Percentiles rank a stretch among this genome's conserved stretches.
phyloP scores from a whole-genome alignment of 2,329 filamentous ascomycete genomes.

The Plectosphaerella sp. region DNA sequence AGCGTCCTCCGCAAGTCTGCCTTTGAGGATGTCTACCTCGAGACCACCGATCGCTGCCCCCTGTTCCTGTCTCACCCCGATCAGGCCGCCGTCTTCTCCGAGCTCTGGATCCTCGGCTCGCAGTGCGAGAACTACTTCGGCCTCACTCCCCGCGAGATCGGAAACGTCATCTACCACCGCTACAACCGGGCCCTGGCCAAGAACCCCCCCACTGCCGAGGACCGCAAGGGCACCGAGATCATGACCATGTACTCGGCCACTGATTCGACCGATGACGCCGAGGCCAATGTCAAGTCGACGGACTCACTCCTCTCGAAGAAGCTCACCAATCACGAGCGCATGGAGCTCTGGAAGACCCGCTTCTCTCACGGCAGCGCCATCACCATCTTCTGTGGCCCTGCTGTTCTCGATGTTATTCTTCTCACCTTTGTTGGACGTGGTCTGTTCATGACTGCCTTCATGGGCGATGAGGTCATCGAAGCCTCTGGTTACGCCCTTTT shows the following conservation, averaged over 20 bases:
- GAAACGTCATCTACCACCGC: constrained; percentile 31
- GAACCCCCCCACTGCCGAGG: constrained; percentile 17
- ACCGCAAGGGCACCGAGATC: constrained; percentile 20
- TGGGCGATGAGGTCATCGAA: constrained; percentile 45
- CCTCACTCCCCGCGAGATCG: constrained; percentile 43
- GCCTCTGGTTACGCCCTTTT: constrained; percentile 53
- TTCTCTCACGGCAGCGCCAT: constrained; percentile 49
- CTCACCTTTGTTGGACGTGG: constrained; percentile 56
- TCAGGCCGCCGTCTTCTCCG: constrained; percentile 59
- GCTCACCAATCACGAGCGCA: constrained; percentile 8
- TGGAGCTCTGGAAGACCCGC: constrained; percentile 16
- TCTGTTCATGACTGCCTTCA: constrained; percentile 55
- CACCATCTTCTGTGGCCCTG: constrained; percentile 58
- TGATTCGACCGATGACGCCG: constrained; percentile 12
- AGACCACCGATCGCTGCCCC: constrained; percentile 58
- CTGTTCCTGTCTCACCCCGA: constrained; percentile 57
- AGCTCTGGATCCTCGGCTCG: constrained; percentile 59
- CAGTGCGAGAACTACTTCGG: constrained; percentile 61
- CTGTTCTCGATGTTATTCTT: constrained; percentile 56
- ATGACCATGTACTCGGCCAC: constrained; percentile 28
- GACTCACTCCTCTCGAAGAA: constrained; percentile 1
- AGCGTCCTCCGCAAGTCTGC: constrained; percentile 50
- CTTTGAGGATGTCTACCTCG: constrained; percentile 59
- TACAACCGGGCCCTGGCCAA: constrained; percentile 21
- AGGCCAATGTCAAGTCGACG: background rate